Base-by-base conservation (phyloP, 1,284 basidiomycete genomes). In the Earliella scabrosa region DNA sequence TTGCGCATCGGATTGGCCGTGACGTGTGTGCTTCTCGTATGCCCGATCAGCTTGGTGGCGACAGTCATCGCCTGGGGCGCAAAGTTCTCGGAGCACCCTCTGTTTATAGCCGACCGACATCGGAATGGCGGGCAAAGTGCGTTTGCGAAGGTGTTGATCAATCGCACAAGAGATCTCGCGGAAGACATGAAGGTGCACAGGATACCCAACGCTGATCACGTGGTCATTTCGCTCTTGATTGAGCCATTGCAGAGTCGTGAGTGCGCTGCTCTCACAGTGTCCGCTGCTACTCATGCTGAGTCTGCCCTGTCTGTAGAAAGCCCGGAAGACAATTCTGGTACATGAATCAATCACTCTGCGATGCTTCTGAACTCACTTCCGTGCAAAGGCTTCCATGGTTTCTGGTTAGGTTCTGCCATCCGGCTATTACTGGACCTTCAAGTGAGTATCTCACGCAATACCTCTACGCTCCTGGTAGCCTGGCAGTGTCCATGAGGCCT, bases 61-160 rank as follows among this genome's bases (percentile, higher is more conserved):
- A 89, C 90, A 1, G 88, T 95, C n/a, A 78, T 97, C 45, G 93
- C 94, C 0, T 96, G 92, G 88, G 95, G 95, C 20, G 88, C 92
- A 39, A 93, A 95, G 66, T 97, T 97, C 71, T 92, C 91, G 10
- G 93, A 96, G 64, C 90, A 95, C 68, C 86, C 88, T 0, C 74
- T 94, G 58, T 82, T 97, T 44, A 78, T 87, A 6, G 82, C 86
- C 26, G 95, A 97, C 74, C 82, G 93, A 41, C 78, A 82, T 47
- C 85, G 86, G 60, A 87, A 86, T 52, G 75, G 76, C 38, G 84
- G 87, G 13, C 87, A 93, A 64, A 93, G 92, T 68, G 73, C 86
- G 24, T 77, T 97, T 9, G 89, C 90, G 5, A 90, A 88, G 71
- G 78, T 88, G 2, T 76, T 97, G 34, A 85, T 93, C 45, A 82